Conservation (phyloP, 805 yeast species). For the Cyberlindnera sargentensis region DNA sequence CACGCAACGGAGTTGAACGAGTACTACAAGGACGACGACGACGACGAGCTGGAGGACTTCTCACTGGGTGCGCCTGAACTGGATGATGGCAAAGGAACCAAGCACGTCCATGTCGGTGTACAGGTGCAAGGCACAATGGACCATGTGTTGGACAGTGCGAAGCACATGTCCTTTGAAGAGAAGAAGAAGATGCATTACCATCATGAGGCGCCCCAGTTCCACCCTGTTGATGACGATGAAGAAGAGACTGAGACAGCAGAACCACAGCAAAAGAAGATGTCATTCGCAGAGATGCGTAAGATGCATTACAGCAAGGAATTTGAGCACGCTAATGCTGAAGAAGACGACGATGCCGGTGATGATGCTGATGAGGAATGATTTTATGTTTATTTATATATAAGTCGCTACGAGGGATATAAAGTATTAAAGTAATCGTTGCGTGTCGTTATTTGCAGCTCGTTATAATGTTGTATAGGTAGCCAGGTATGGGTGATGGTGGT, state of each 20-base stretch:
- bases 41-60: constrained; percentile 46
- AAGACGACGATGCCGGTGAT: too few relatives aligned
- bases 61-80: constrained; percentile 51
- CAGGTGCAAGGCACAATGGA: not conserved
- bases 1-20: constrained; percentile 77
- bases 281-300: constrained; percentile 22
- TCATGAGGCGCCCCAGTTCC: constrained; percentile 33
- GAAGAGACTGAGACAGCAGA: constrained; percentile 8
- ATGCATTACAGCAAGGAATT: constrained; percentile 18
- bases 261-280: constrained; percentile 16
- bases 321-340: too few relatives aligned
- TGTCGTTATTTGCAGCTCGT: not conserved
- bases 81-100: constrained; percentile 23
- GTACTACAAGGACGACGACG: constrained; percentile 71
- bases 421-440: not conserved
- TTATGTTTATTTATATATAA: too few relatives aligned
- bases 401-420: not conserved
- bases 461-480: not conserved
- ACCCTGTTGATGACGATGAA: constrained; percentile 5
- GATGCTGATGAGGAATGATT: too few relatives aligned
- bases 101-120: not conserved
- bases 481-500: too few relatives aligned
- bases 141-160: constrained; percentile 13
- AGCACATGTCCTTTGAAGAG: constrained; percentile 55
- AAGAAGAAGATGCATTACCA: constrained; percentile 78